Percentiles rank a stretch among this genome's conserved stretches.
Conservation (phyloP, 305 asterid genomes). For the Fraxinus latifolia region DNA sequence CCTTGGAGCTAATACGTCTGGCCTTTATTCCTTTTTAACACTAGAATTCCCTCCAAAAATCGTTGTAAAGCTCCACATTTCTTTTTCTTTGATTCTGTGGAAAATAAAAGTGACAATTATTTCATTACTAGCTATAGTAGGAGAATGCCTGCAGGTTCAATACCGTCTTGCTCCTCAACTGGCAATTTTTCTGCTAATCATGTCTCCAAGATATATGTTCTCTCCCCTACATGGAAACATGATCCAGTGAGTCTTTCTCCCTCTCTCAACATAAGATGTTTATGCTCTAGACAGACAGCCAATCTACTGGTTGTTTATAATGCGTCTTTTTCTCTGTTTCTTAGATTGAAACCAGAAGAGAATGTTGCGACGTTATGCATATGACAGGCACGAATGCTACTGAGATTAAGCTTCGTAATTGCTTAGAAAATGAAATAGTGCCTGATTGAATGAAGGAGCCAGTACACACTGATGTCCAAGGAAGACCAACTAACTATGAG, state of each 20-base stretch:
- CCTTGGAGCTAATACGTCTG: slow-evolving; percentile 33
- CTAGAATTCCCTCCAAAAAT: slow-evolving; percentile 25
- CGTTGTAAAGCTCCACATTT: slow-evolving; percentile 31
- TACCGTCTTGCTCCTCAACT: slow-evolving; percentile 16
- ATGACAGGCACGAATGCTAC: slow-evolving; percentile 11
- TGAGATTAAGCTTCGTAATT: slow-evolving; percentile 32
- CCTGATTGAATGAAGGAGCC: slow-evolving; percentile 11
- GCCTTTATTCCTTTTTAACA: slow-evolving; percentile 34
- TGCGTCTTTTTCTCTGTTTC: neutral
- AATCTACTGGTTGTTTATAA: neutral
- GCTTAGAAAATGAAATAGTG: slow-evolving; percentile 34
- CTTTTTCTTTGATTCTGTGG: slow-evolving; percentile 27
- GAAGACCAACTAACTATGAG: neutral
- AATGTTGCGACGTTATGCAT: slow-evolving; percentile 35
- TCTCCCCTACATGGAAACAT: slow-evolving; percentile 30
- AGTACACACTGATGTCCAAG: neutral
- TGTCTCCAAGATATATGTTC: slow-evolving; percentile 27
- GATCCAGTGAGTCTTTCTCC: slow-evolving; percentile 27
- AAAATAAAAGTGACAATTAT: neutral
- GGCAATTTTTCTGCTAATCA: slow-evolving; percentile 37
- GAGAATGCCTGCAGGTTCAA: neutral
- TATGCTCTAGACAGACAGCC: neutral
- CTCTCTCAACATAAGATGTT: neutral
- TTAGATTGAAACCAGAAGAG: slow-evolving; percentile 40
- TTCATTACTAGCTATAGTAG: slow-evolving; percentile 28